A percentile compares a stretch with the other conserved stretches of the same genome.
Evolutionary conservation across 768 basidiomycete genomes (phyloP).

Genomic region (Psilocybe sp.): DNA sequence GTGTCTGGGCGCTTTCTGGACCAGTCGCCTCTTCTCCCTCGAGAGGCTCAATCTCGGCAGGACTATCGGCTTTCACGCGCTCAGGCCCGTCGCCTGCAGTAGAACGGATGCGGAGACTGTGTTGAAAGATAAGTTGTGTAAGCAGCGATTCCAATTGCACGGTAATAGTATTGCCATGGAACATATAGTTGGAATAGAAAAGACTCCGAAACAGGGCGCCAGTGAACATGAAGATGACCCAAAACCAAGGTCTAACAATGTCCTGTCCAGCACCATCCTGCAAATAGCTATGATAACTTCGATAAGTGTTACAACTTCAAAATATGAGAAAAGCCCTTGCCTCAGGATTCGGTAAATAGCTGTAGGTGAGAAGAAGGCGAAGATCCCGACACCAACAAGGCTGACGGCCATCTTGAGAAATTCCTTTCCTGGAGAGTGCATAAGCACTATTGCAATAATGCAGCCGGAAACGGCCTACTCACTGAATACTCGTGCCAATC

Average conservation of each 20-base stretch:
- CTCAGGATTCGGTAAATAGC: constrained; percentile 39
- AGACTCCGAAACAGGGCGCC: constrained; percentile 46
- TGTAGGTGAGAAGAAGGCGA: constrained; percentile 36
- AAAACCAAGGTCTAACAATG: constrained; percentile 62
- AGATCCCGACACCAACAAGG: constrained; percentile 24
- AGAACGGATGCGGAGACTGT: constrained; percentile 59
- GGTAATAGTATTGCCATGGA: constrained; percentile 39
- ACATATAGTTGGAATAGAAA: constrained; percentile 55
- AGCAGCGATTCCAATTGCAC: constrained; percentile 38
- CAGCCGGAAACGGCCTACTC: not conserved
- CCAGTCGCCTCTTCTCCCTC: too few relatives aligned
- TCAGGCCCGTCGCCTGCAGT: constrained; percentile 35
- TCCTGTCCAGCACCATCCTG: constrained; percentile 47
- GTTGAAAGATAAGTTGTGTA: constrained; percentile 40
- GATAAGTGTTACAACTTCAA: not conserved
- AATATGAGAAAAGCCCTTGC: constrained; percentile 20
- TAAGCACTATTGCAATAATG: not conserved
- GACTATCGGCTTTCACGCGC: not conserved
- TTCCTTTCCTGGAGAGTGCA: constrained; percentile 18
- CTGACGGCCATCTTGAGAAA: constrained; percentile 25
- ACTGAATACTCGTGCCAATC: constrained; percentile 39
- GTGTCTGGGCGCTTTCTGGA: too few relatives aligned
- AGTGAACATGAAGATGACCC: constrained; percentile 53
- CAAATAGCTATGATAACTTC: constrained; percentile 40
- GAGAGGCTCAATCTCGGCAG: too few relatives aligned